phyloP scores from a whole-genome alignment of 2,329 filamentous ascomycete genomes.

The Ophiocordyceps polyrhachis-furcata region DNA sequence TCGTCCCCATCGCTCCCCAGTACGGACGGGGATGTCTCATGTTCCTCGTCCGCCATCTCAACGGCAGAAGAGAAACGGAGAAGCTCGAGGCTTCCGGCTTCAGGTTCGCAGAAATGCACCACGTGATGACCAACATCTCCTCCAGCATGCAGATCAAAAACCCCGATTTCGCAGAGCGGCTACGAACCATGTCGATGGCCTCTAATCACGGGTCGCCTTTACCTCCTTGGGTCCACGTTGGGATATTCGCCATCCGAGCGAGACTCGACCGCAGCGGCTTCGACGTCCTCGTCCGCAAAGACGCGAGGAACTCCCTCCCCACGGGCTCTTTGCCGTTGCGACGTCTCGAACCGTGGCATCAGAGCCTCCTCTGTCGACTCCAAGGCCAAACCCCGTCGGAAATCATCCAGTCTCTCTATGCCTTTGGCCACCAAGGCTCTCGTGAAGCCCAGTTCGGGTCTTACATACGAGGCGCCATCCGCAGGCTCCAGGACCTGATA shows the following conservation, averaged over 20 bases:
- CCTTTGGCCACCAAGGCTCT: conserved; percentile 16
- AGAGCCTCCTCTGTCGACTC: conserved; percentile 32
- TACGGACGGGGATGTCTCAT: conserved; percentile 61
- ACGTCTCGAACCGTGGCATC: conserved; percentile 33
- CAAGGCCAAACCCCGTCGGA: conserved; percentile 21
- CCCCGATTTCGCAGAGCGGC: conserved; percentile 37
- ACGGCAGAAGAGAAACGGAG: conserved; percentile 36
- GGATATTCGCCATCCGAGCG: conserved; percentile 37
- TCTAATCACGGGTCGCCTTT: conserved; percentile 25
- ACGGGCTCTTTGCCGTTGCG: conserved; percentile 33
- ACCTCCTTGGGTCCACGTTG: conserved; percentile 34
- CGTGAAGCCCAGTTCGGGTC: conserved; percentile 25
- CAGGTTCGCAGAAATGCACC: conserved; percentile 52
- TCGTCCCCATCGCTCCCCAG: conserved; percentile 8
- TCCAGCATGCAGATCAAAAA: conserved; percentile 56
- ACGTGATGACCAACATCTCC: conserved; percentile 50
- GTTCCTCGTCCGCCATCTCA: conserved; percentile 53
- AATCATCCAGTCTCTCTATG: conserved; percentile 14
- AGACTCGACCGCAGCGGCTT: conserved; percentile 35
- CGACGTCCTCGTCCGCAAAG: conserved; percentile 40
- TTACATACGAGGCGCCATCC: conserved; percentile 24
- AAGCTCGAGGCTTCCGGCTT: conserved; percentile 54
- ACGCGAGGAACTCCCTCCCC: conserved; percentile 40
- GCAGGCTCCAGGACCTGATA: conserved; percentile 21
- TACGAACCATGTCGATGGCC: conserved; percentile 47